These are phyloP conservation scores for Aspergillus ibericus DNA, from an alignment of 2,329 filamentous ascomycete species.

Conservation along the genomic window DNA sequence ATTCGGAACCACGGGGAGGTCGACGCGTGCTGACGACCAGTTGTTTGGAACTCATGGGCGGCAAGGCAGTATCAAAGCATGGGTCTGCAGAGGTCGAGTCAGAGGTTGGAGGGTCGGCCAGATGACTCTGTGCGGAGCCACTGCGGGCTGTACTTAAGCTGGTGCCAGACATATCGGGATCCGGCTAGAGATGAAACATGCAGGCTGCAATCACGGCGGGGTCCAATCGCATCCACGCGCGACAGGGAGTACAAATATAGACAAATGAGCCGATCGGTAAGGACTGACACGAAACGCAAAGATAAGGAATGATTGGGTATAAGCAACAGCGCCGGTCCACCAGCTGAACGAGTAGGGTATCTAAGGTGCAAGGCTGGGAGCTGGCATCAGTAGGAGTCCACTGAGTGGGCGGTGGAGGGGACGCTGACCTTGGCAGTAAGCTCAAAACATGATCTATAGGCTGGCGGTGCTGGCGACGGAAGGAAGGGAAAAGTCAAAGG, in stretches of 20 bases:
- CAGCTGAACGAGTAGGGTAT: background rate
- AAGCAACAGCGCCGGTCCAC: background rate
- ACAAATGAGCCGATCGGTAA: background rate
- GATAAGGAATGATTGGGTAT: background rate
- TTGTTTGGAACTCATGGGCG: constrained; percentile 30
- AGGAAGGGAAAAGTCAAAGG: background rate
- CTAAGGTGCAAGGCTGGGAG: background rate
- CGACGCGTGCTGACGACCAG: constrained; percentile 17
- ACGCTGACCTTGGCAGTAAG: constrained; percentile 3
- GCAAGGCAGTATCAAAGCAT: constrained; percentile 30
- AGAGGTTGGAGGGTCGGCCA: background rate
- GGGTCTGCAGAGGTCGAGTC: constrained; percentile 8
- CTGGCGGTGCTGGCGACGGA: background rate
- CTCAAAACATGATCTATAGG: constrained; percentile 1
- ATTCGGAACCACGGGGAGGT: constrained; percentile 15
- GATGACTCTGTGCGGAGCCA: constrained; percentile 9
- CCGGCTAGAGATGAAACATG: background rate
- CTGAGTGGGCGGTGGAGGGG: background rate
- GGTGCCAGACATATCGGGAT: constrained; percentile 8
- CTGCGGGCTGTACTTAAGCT: constrained; percentile 12
- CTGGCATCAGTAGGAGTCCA: background rate
- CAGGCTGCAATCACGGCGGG: background rate
- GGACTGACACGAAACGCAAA: background rate
- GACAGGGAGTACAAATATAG: background rate
- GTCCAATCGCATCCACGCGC: background rate